phyloP scores from a whole-genome alignment of 352 stramenopile species.

The Stephanocyclus meneghinianus region DNA sequence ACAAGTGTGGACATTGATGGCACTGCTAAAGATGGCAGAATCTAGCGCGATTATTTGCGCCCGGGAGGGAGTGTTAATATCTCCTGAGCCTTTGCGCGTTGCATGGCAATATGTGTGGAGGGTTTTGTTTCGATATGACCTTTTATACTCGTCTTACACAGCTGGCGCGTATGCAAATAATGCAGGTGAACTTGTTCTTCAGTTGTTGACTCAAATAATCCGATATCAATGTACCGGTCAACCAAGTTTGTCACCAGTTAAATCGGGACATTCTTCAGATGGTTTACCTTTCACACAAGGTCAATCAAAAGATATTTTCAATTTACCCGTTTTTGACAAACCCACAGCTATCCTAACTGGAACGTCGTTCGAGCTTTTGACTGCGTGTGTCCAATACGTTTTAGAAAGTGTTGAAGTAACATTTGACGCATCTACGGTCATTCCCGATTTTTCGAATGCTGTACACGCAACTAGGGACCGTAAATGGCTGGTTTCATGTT shows the following conservation, averaged over 20 bases:
- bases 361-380: slow-evolving; percentile 72
- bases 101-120: slow-evolving; percentile 73
- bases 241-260: slow-evolving; percentile 14
- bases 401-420: slow-evolving; percentile 27
- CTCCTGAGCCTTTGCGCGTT: slow-evolving; percentile 21
- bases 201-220: slow-evolving; percentile 73
- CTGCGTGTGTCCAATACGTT: slow-evolving; percentile 50
- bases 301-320: slow-evolving; percentile 66
- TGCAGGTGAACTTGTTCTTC: slow-evolving; percentile 67
- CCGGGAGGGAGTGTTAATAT: slow-evolving; percentile 40
- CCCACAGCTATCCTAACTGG: slow-evolving; percentile 35
- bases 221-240: slow-evolving; percentile 40
- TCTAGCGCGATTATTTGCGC: slow-evolving; percentile 56
- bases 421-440: background rate
- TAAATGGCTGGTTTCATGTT: slow-evolving; percentile 53
- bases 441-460: slow-evolving; percentile 3
- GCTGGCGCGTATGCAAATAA: slow-evolving; percentile 49
- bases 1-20: slow-evolving; percentile 71
- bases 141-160: slow-evolving; percentile 67
- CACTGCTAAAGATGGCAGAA: slow-evolving; percentile 68
- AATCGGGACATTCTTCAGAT: background rate
- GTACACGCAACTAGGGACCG: slow-evolving; percentile 44
- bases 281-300: slow-evolving; percentile 55
- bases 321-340: slow-evolving; percentile 63
- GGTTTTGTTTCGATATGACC: slow-evolving; percentile 61